Evolutionary conservation across 345 rosid species (phyloP).

Genomic region (Populus simonii): DNA sequence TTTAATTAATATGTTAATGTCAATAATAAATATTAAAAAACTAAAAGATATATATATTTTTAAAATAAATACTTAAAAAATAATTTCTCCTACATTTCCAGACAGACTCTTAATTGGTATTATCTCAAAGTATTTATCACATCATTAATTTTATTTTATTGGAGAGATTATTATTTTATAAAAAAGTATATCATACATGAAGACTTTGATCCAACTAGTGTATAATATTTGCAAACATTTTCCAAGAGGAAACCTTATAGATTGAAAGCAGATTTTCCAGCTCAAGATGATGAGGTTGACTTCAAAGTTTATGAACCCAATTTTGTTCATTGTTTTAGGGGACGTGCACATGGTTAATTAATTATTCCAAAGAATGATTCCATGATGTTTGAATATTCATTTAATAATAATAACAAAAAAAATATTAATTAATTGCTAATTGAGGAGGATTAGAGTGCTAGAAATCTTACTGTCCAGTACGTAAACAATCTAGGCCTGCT

Average conservation of each 20-base stretch:
- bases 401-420: not conserved
- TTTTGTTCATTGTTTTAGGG: too few species aligned
- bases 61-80: too few species aligned
- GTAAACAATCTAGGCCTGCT: slow-evolving; percentile 36
- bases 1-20: too few species aligned
- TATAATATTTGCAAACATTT: not conserved
- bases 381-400: not conserved
- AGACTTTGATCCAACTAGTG: too few species aligned
- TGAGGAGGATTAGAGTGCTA: not conserved
- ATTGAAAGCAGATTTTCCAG: too few species aligned
- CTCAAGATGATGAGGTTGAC: slow-evolving; percentile 8
- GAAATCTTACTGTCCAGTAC: slow-evolving; percentile 32
- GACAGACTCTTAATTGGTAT: too few species aligned
- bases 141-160: too few species aligned
- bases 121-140: too few species aligned
- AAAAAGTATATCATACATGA: too few species aligned
- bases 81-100: accelerated
- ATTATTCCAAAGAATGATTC: not conserved
- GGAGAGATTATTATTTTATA: too few species aligned
- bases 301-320: not conserved
- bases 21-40: too few species aligned
- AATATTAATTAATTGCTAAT: not conserved
- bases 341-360: not conserved
- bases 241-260: not conserved
- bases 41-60: too few species aligned